These are phyloP conservation scores for Ganoderma sp. DNA, from an alignment of 1,284 basidiomycete species.

Conservation along the genomic window DNA sequence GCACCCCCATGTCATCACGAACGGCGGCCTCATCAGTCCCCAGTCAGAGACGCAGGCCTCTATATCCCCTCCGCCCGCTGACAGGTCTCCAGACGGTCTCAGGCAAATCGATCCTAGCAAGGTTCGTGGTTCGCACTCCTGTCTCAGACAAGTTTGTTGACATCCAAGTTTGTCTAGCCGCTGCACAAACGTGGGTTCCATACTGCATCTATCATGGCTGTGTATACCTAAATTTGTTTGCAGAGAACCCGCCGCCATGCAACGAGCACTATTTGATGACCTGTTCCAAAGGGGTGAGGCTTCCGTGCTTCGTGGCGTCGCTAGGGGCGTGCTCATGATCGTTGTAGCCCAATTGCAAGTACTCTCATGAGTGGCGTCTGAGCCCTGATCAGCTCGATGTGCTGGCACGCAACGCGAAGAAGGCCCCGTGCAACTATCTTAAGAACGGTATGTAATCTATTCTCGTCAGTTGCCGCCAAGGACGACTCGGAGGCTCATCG, in stretches of 20 bases:
- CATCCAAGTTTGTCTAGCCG: conserved; percentile 35
- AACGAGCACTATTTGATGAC: conserved; percentile 81
- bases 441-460: conserved; percentile 61
- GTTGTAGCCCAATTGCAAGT: conserved; percentile 70
- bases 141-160: neutral
- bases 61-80: conserved; percentile 27
- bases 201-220: neutral
- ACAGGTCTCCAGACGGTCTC: conserved; percentile 23
- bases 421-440: conserved; percentile 79
- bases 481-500: neutral
- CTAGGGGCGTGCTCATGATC: conserved; percentile 1
- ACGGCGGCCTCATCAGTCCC: conserved; percentile 43
- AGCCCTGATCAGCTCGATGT: conserved; percentile 69
- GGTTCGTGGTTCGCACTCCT: conserved; percentile 30
- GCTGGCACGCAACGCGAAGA: conserved; percentile 74
- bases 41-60: conserved; percentile 41
- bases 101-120: conserved; percentile 42
- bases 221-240: conserved; percentile 5
- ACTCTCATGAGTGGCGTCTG: conserved; percentile 77
- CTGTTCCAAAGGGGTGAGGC: conserved; percentile 75
- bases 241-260: conserved; percentile 78
- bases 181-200: conserved; percentile 45
- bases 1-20: conserved; percentile 36
- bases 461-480: neutral
- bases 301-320: neutral